Evolutionary conservation across 2,329 filamentous ascomycete species (phyloP), one percentile per base, ranked within the genome.

Genomic region (Stagonosporopsis rhizophila): DNA sequence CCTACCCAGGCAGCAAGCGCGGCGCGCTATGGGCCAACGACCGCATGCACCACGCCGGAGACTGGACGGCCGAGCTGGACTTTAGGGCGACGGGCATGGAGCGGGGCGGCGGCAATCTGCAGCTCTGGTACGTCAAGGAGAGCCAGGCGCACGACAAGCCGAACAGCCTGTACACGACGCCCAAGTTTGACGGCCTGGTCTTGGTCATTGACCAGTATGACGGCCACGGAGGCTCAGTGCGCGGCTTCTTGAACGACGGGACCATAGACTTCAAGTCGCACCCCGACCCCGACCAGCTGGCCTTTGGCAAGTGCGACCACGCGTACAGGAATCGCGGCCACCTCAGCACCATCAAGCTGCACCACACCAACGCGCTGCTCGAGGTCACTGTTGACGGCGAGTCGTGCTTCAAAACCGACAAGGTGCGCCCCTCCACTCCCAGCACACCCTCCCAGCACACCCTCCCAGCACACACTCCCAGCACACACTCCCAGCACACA

Each of bases 161-260:
- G 22, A 84, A 86, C 62, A 96, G 91, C 76, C 86, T 96, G 65
- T 96, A 97, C 78, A 95, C 90, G 0, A 89, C 89, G 9, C 86
- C 86, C 50, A 86, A 85, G 66, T 99, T 96, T 69, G 94, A 98
- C 68, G 95, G 95, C n/a, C 80, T 99, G 64, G 93, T 87, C 30
- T 80, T 99, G 54, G 89, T 96, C 22, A 77, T 99, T 50, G 94
- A 98, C 77, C 88, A 90, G 60, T 89, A 95, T 70, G 89, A 90
- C 51, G 89, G 91, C 64, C 80, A 81, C 55, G 87, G 87, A 47
- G 95, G 95, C 64, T 92, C 89, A 77, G 83, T 99, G 62, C 86
- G 95, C 56, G 95, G 90, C 17, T 99, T 98, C 80, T 80, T 99
- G 64, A 99, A 98, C 78, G 95, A 98, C 75, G 94, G 93, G 44